Evolutionary conservation across 345 rosid species (phyloP).

Genomic region (Mercurialis annua): DNA sequence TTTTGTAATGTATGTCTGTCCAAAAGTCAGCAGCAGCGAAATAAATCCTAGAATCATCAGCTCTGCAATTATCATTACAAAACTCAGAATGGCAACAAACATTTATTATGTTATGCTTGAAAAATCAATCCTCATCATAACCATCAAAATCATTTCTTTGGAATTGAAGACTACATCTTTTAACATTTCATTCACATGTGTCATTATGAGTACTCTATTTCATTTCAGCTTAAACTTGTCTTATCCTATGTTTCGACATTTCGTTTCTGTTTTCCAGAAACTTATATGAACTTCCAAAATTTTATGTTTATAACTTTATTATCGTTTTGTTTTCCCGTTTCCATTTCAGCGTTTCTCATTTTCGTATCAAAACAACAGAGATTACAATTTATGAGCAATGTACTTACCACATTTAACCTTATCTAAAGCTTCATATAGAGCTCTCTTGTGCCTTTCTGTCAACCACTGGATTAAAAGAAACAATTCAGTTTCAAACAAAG

Average conservation of each 20-base stretch:
- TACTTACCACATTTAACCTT: conserved; percentile 77
- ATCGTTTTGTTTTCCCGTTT: too few species aligned
- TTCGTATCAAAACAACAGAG: too few species aligned
- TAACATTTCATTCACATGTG: too few species aligned
- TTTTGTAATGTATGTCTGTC: conserved; percentile 49
- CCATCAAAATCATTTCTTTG: not conserved
- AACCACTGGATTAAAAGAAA: conserved; percentile 48
- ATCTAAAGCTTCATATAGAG: conserved; percentile 81
- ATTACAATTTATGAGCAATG: not conserved
- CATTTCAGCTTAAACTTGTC: too few species aligned
- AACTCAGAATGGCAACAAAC: not conserved
- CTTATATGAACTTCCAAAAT: too few species aligned
- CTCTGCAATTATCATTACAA: conserved; percentile 49
- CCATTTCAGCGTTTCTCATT: too few species aligned
- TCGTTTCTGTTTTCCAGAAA: too few species aligned
- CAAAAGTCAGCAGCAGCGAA: conserved; percentile 78
- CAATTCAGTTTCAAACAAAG: not conserved
- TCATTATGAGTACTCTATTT: too few species aligned
- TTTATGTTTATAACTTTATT: too few species aligned
- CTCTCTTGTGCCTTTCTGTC: conserved; percentile 71
- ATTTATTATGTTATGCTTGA: not conserved
- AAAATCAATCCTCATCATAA: not conserved
- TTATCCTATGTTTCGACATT: too few species aligned
- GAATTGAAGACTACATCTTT: not conserved
- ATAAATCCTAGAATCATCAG: conserved; percentile 93